phyloP scores from a whole-genome alignment of 495 filamentous ascomycete genomes.

The Aspergillus bridgeri region DNA sequence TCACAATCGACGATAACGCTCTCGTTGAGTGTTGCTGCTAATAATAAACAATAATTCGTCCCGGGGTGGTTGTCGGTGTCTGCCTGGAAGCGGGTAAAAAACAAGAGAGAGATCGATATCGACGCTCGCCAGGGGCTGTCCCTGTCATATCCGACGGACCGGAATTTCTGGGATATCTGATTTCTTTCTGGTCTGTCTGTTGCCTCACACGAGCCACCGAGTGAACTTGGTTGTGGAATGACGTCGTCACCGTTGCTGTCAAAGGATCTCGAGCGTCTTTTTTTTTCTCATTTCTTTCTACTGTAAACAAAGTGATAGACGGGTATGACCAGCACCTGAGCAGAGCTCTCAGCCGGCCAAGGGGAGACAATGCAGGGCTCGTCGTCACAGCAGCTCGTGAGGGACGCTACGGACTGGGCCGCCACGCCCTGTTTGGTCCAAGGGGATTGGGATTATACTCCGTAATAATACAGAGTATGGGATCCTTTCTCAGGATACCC shows the following conservation, averaged over 20 bases:
- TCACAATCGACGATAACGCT: not conserved
- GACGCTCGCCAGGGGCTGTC: not conserved
- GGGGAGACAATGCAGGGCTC: not conserved
- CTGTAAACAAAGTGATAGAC: not conserved
- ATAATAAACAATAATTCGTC: conserved; percentile 3
- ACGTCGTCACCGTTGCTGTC: not conserved
- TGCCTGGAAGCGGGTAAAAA: not conserved
- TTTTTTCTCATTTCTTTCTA: not conserved
- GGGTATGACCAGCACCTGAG: not conserved
- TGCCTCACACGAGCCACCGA: not conserved
- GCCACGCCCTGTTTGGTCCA: conserved; percentile 7
- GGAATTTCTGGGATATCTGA: not conserved
- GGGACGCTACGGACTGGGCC: conserved; percentile 5
- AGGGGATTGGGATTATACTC: conserved; percentile 16
- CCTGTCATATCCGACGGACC: not conserved
- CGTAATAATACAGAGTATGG: too few species aligned
- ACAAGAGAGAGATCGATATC: not conserved
- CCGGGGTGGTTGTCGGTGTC: not conserved
- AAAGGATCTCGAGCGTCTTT: not conserved
- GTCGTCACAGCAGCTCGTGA: conserved; percentile 21
- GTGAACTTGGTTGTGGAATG: not conserved
- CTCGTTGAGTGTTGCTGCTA: not conserved
- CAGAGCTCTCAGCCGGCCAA: not conserved
- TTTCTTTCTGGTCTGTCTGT: not conserved
- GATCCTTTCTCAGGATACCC: conserved; percentile 13